A percentile compares a stretch with the other conserved stretches of the same genome.
Conservation (phyloP, 2,329 filamentous ascomycete species). For the Bertia moriformis region DNA sequence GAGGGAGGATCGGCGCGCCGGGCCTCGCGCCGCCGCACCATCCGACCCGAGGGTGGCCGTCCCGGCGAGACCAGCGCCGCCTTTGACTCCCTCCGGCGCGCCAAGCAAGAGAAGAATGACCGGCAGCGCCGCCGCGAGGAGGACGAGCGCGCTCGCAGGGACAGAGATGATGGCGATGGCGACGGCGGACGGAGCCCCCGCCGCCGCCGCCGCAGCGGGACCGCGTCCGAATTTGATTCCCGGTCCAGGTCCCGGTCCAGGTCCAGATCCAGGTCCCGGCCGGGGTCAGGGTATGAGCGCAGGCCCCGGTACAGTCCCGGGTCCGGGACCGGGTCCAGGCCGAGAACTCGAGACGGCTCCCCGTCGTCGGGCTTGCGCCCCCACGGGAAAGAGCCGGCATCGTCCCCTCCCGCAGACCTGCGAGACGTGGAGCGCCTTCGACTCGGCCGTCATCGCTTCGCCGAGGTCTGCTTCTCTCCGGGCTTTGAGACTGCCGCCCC, state of each 20-base stretch:
- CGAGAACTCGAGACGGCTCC: no score
- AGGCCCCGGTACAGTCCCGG: no score
- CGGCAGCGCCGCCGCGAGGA: slow-evolving; percentile 48
- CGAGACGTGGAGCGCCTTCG: slow-evolving; percentile 73
- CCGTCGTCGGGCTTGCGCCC: slow-evolving; percentile 10
- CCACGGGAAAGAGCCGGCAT: slow-evolving; percentile 38
- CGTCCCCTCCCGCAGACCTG: slow-evolving; percentile 56
- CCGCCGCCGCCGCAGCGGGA: slow-evolving; percentile 30
- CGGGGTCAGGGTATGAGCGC: no score
- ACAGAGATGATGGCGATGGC: slow-evolving; percentile 51
- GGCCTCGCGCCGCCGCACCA: slow-evolving; percentile 57
- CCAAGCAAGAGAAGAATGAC: slow-evolving; percentile 49
- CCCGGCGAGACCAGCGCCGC: slow-evolving; percentile 55
- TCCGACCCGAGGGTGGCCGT: slow-evolving; percentile 42
- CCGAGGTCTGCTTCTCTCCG: slow-evolving; percentile 83
- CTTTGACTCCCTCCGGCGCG: slow-evolving; percentile 55
- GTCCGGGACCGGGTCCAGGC: no score
- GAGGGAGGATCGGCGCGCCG: slow-evolving; percentile 32
- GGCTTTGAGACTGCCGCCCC: slow-evolving; percentile 69
- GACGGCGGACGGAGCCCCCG: slow-evolving; percentile 59
- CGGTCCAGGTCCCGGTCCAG: no score
- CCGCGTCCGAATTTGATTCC: slow-evolving; percentile 30
- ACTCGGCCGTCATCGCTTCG: slow-evolving; percentile 73
- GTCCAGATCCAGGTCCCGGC: no score
- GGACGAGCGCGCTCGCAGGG: slow-evolving; percentile 39